phyloP scores from a whole-genome alignment of 1,284 basidiomycete species.

The Austroboletus niveus region DNA sequence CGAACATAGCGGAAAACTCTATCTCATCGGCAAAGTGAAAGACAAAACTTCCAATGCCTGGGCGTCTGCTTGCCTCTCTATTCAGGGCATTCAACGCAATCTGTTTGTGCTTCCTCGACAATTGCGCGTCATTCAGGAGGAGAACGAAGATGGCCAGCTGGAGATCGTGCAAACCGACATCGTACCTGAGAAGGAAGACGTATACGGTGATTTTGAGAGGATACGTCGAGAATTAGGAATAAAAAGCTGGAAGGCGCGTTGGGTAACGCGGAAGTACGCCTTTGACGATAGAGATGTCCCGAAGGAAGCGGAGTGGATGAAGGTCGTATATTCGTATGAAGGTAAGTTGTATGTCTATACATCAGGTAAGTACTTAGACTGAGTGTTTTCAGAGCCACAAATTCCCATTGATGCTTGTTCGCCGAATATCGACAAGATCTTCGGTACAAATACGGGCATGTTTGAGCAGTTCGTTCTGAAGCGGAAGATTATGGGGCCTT shows the following conservation, averaged over 20 bases:
- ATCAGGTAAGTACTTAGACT: not conserved
- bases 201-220: conserved; percentile 84
- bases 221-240: conserved; percentile 75
- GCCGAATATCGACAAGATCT: conserved; percentile 83
- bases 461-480: conserved; percentile 97
- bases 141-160: conserved; percentile 46
- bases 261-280: conserved; percentile 89
- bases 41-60: conserved; percentile 67
- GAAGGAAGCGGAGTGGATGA: conserved; percentile 82
- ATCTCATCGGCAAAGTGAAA: conserved; percentile 87
- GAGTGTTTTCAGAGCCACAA: conserved; percentile 44
- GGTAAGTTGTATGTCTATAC: conserved; percentile 43
- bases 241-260: conserved; percentile 78
- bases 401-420: conserved; percentile 75
- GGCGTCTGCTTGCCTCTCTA: conserved; percentile 86
- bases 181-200: conserved; percentile 64
- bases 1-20: conserved; percentile 75
- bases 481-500: conserved; percentile 98
- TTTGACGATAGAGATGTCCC: conserved; percentile 89
- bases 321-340: conserved; percentile 85
- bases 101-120: conserved; percentile 89
- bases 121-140: conserved; percentile 56
- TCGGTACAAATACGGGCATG: conserved; percentile 91
- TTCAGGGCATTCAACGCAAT: conserved; percentile 88
- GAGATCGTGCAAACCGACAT: conserved; percentile 71